phyloP scores from a whole-genome alignment of 352 stramenopile species.

The Globisporangium alternatum region DNA sequence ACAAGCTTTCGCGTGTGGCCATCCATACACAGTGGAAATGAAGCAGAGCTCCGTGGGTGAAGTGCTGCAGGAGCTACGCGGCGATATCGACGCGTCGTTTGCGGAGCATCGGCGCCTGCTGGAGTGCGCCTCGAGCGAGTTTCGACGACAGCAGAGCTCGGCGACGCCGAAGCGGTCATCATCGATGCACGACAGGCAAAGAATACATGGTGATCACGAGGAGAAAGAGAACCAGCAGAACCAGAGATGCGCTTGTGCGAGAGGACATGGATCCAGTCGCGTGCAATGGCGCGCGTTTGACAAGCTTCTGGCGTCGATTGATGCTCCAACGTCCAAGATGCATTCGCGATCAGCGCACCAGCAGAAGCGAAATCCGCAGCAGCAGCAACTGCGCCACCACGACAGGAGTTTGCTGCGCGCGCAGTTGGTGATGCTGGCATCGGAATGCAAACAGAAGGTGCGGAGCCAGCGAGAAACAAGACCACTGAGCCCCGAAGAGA shows the following conservation, averaged over 20 bases:
- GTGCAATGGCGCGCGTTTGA: conserved; percentile 2
- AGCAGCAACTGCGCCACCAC: neutral
- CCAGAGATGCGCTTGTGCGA: neutral
- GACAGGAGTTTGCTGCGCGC: conserved; percentile 4
- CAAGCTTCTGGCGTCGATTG: conserved; percentile 5
- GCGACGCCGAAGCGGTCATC: neutral
- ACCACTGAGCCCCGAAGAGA: neutral
- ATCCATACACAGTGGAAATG: neutral
- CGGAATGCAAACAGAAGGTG: neutral
- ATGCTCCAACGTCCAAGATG: neutral
- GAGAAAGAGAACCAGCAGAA: neutral
- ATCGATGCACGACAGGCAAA: no score
- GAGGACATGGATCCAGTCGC: neutral
- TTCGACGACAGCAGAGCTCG: neutral
- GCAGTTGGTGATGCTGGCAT: conserved; percentile 6
- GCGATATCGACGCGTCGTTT: conserved; percentile 13
- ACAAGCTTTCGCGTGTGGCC: neutral
- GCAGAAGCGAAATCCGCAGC: neutral
- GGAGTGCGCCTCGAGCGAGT: neutral
- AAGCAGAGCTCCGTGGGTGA: neutral
- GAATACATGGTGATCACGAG: neutral
- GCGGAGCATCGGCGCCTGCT: conserved; percentile 7
- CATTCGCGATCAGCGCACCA: neutral
- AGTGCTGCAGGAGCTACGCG: conserved; percentile 8
- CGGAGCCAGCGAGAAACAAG: neutral